Evolutionary conservation across 2,329 filamentous ascomycete species (phyloP).

Genomic region (Mycosphaerella arachidis): DNA sequence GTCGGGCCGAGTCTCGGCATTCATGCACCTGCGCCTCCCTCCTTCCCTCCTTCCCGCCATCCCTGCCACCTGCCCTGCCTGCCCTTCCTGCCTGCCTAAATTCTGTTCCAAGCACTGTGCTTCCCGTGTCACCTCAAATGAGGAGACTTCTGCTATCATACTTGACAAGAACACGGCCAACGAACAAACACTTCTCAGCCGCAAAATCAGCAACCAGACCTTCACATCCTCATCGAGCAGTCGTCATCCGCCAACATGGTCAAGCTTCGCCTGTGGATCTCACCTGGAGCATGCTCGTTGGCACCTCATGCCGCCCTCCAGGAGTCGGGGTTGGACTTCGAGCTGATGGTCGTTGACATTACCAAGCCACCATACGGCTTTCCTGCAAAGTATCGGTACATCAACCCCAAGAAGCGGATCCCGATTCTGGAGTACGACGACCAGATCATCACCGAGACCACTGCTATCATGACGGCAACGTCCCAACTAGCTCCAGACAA

Average conservation of each 20-base stretch:
- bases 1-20: background rate
- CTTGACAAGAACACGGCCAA: too few species aligned
- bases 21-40: background rate
- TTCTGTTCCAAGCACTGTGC: too few species aligned
- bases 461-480: constrained; percentile 3
- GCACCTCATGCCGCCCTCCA: background rate
- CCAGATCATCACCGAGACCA: constrained; percentile 4
- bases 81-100: too few species aligned
- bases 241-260: background rate
- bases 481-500: constrained; percentile 1
- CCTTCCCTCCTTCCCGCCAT: too few species aligned
- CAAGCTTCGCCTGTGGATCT: background rate
- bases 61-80: too few species aligned
- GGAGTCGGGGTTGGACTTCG: background rate
- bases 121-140: too few species aligned
- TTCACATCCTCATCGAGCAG: background rate
- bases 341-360: background rate
- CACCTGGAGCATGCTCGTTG: background rate
- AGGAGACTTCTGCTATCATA: too few species aligned
- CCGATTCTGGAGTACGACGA: constrained; percentile 6
- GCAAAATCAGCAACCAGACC: background rate
- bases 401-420: constrained; percentile 5
- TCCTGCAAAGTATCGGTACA: background rate
- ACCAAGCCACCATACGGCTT: background rate
- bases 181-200: too few species aligned